These are phyloP conservation scores for Clarireedia homoeocarpa DNA, from an alignment of 2,329 filamentous ascomycete genomes.

Conservation along the genomic window DNA sequence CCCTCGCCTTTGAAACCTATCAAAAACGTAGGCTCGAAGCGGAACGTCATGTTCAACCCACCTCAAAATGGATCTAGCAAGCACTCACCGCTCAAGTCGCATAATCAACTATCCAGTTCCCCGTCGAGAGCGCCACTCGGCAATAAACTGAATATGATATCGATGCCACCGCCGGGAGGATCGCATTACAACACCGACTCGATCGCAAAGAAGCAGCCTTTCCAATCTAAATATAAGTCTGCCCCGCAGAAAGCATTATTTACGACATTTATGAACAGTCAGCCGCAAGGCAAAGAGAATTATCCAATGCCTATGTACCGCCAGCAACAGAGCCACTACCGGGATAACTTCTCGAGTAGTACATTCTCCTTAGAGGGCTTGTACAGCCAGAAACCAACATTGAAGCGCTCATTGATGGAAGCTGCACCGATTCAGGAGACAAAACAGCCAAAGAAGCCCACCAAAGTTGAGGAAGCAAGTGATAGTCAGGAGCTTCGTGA, in stretches of 20 bases:
- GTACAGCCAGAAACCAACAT: constrained; percentile 41
- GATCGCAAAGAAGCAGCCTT: constrained; percentile 56
- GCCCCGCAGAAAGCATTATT: constrained; percentile 43
- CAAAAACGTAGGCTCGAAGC: constrained; percentile 36
- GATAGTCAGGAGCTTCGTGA: constrained; percentile 26
- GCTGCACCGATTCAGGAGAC: constrained; percentile 65
- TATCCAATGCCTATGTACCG: constrained; percentile 38
- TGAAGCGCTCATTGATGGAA: constrained; percentile 62
- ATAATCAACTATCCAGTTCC: constrained; percentile 46
- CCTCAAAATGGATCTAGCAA: constrained; percentile 41
- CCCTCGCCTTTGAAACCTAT: constrained; percentile 34
- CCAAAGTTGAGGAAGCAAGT: constrained; percentile 47
- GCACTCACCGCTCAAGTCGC: constrained; percentile 63
- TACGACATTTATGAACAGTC: constrained; percentile 32
- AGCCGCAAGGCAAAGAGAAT: constrained; percentile 47
- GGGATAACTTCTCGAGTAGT: constrained; percentile 22
- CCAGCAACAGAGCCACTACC: constrained; percentile 35
- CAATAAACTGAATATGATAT: constrained; percentile 58
- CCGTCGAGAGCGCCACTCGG: constrained; percentile 53
- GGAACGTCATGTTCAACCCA: constrained; percentile 62
- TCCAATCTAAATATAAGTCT: constrained; percentile 49
- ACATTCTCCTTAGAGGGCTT: constrained; percentile 45
- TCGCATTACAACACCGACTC: constrained; percentile 54
- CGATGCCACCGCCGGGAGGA: constrained; percentile 56
- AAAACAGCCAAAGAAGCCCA: constrained; percentile 59